These are phyloP conservation scores for Mercurialis annua DNA, from an alignment of 345 rosid species.

Conservation along the genomic window DNA sequence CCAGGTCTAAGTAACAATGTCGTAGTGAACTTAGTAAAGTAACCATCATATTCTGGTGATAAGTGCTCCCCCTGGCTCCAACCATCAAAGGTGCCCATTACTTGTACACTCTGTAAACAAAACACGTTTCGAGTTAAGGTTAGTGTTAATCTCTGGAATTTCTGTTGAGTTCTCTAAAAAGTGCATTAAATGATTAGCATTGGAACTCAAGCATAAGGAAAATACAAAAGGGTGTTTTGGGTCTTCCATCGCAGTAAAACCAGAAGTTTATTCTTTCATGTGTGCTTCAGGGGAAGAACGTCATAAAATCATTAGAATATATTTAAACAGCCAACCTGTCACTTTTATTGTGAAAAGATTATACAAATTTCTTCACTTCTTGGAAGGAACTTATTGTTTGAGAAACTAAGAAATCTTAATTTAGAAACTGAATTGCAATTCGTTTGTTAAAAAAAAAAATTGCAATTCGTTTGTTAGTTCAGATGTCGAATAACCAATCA, in stretches of 20 bases:
- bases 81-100: conserved; percentile 86
- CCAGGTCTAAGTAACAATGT: conserved; percentile 79
- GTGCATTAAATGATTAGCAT: neutral
- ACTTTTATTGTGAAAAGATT: neutral
- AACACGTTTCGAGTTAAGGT: neutral
- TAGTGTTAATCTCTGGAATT: neutral
- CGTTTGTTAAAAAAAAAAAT: too few species aligned
- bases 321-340: neutral
- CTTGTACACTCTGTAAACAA: conserved; percentile 65
- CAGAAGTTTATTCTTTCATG: neutral
- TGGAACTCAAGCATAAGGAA: neutral
- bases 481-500: too few species aligned
- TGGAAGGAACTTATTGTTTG: neutral
- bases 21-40: conserved; percentile 61
- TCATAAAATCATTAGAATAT: neutral
- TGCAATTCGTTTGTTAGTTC: too few species aligned
- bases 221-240: neutral
- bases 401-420: neutral
- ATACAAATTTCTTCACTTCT: too few species aligned
- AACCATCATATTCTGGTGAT: conserved; percentile 76
- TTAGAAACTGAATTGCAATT: neutral
- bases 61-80: conserved; percentile 86
- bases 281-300: neutral
- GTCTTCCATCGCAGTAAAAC: neutral
- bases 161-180: neutral